Evolutionary conservation across 345 rosid species (phyloP).

Genomic region (Pseudoturritis turrita): DNA sequence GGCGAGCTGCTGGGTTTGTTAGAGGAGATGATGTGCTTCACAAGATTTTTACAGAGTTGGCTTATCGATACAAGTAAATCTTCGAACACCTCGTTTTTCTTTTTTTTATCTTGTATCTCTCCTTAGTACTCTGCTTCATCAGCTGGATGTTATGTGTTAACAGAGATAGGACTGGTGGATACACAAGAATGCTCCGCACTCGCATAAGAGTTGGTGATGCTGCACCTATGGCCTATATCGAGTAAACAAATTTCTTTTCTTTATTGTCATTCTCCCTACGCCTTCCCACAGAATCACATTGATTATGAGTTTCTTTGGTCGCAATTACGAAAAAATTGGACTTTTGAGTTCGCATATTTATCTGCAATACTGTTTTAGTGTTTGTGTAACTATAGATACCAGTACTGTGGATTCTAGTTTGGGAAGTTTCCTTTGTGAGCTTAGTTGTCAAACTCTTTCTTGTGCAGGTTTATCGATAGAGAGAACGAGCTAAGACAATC

Average conservation of each 20-base stretch:
- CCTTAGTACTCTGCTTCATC: not conserved
- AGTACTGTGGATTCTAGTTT: not conserved
- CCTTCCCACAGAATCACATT: not conserved
- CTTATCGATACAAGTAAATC: conserved; percentile 80
- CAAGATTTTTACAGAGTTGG: conserved; percentile 82
- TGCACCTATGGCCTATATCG: conserved; percentile 92
- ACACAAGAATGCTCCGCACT: conserved; percentile 82
- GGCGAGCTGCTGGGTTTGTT: conserved; percentile 85
- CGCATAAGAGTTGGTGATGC: conserved; percentile 96
- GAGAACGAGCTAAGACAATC: conserved; percentile 88
- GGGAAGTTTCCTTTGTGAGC: not conserved
- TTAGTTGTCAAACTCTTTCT: not conserved
- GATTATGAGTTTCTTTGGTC: not conserved
- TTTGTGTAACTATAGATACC: not conserved
- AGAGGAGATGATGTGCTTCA: conserved; percentile 91
- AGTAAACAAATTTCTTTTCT: conserved; percentile 38
- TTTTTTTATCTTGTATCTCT: conserved; percentile 8
- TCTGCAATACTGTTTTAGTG: not conserved
- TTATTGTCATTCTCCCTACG: not conserved
- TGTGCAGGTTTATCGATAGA: conserved; percentile 77
- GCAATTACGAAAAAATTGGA: not conserved
- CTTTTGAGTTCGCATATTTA: not conserved
- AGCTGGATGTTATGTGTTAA: conserved; percentile 3
- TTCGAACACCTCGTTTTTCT: not conserved
- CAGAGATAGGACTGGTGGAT: conserved; percentile 95